Evolutionary conservation across 2,329 filamentous ascomycete genomes (phyloP).

Genomic region (Acephala macrosclerotiorum): DNA sequence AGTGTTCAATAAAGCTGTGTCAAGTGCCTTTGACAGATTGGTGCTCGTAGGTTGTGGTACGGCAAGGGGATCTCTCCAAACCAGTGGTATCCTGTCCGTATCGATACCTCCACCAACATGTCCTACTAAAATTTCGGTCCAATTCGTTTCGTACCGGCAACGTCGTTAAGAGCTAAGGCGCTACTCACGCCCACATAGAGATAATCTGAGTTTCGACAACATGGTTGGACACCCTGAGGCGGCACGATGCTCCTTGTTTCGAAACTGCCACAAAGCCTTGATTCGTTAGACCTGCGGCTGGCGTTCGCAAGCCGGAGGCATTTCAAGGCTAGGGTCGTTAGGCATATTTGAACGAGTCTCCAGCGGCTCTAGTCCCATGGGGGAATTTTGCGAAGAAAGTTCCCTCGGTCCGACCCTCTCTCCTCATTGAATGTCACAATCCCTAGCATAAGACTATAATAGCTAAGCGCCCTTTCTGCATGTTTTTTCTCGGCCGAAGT

Average conservation of each 20-base stretch:
- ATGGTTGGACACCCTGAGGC: slow-evolving; percentile 6
- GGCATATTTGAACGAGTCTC: neutral
- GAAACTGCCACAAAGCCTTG: neutral
- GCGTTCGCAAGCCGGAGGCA: neutral
- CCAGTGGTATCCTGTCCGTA: neutral
- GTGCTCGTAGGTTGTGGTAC: neutral
- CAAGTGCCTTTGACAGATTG: neutral
- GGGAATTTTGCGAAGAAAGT: slow-evolving; percentile 4
- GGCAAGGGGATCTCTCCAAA: neutral
- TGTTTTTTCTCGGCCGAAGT: neutral
- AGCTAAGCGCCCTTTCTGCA: slow-evolving; percentile 1
- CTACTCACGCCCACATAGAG: neutral
- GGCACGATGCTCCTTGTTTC: slow-evolving; percentile 1
- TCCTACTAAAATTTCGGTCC: neutral
- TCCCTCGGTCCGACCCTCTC: slow-evolving; percentile 3
- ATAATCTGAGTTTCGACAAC: neutral
- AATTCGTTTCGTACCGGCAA: neutral
- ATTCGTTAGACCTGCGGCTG: neutral
- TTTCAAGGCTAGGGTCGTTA: no score
- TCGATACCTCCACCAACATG: neutral
- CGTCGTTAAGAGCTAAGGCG: neutral
- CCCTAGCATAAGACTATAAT: neutral
- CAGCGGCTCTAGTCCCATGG: neutral
- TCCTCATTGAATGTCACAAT: neutral
- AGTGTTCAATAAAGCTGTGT: no score